phyloP scores from a whole-genome alignment of 1,284 basidiomycete species.

The Vanrija humicola region DNA sequence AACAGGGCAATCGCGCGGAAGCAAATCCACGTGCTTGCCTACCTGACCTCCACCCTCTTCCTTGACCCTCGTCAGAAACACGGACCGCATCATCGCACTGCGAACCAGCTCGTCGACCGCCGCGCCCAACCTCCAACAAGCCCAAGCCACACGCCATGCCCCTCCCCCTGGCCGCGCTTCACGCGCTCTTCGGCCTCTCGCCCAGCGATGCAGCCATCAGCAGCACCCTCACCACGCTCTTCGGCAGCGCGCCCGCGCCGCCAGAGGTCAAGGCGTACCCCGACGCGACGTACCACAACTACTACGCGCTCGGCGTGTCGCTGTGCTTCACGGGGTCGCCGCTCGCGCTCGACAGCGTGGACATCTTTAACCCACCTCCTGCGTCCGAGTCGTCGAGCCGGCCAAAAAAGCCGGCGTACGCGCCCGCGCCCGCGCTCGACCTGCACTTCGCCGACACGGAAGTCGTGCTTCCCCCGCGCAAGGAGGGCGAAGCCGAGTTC shows the following conservation, averaged over 20 bases:
- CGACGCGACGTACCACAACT: slow-evolving; percentile 80
- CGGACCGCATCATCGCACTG: no score
- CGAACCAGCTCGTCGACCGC: no score
- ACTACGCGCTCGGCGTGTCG: slow-evolving; percentile 70
- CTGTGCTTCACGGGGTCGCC: slow-evolving; percentile 60
- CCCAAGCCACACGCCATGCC: background rate
- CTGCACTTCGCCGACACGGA: slow-evolving; percentile 54
- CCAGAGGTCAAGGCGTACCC: slow-evolving; percentile 71
- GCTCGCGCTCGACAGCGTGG: slow-evolving; percentile 61
- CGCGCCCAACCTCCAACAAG: no score
- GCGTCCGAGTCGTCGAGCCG: background rate
- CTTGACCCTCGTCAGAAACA: background rate
- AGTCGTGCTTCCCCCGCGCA: slow-evolving; percentile 40
- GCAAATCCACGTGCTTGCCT: no score
- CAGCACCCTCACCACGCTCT: slow-evolving; percentile 5
- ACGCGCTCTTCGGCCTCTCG: slow-evolving; percentile 13
- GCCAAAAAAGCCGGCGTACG: slow-evolving; percentile 13
- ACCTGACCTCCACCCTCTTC: background rate
- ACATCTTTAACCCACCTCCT: slow-evolving; percentile 64
- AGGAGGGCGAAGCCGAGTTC: slow-evolving; percentile 12
- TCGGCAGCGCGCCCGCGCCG: slow-evolving; percentile 33
- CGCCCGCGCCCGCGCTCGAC: slow-evolving; percentile 55
- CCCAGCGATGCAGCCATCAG: slow-evolving; percentile 11
- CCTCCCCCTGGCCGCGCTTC: slow-evolving; percentile 6
- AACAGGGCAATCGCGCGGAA: no score